A percentile compares a stretch with the other conserved stretches of the same genome.
phyloP scores from a whole-genome alignment of 257 asterid species.

The Primulina tabacum region DNA sequence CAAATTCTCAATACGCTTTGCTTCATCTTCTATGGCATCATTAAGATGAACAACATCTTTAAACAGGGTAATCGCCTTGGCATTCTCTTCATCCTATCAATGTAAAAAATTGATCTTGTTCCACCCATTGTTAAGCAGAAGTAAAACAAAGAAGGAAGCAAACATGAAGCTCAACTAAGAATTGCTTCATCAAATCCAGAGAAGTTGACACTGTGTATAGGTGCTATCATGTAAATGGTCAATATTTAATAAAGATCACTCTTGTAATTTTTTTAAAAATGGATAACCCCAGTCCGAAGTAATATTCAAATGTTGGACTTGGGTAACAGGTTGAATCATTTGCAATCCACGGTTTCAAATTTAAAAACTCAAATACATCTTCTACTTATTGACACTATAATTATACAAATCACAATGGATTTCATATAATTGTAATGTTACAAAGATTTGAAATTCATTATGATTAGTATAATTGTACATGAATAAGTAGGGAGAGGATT shows the following conservation, averaged over 20 bases:
- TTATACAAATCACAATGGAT: no score
- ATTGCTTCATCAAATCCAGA: constrained; percentile 9
- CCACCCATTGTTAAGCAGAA: constrained; percentile 12
- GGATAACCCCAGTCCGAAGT: not conserved
- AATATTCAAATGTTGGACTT: not conserved
- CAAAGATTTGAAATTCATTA: no score
- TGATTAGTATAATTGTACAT: no score
- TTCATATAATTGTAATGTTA: no score
- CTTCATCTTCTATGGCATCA: constrained; percentile 70
- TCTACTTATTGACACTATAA: no score
- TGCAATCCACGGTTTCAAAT: no score
- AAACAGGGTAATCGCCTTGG: constrained; percentile 85
- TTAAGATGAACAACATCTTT: constrained; percentile 63
- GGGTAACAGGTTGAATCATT: no score
- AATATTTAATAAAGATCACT: constrained; percentile 4
- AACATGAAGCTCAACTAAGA: constrained; percentile 1
- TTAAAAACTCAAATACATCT: no score
- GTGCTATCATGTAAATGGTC: constrained; percentile 4
- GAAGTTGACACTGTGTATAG: not conserved
- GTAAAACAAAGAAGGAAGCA: constrained; percentile 4
- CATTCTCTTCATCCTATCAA: constrained; percentile 85
- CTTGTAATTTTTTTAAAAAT: not conserved
- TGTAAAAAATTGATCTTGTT: constrained; percentile 8
- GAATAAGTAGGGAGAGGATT: no score
- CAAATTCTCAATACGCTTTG: constrained; percentile 69